Conservation (phyloP, 352 stramenopile species). For the Phytophthora cactorum region DNA sequence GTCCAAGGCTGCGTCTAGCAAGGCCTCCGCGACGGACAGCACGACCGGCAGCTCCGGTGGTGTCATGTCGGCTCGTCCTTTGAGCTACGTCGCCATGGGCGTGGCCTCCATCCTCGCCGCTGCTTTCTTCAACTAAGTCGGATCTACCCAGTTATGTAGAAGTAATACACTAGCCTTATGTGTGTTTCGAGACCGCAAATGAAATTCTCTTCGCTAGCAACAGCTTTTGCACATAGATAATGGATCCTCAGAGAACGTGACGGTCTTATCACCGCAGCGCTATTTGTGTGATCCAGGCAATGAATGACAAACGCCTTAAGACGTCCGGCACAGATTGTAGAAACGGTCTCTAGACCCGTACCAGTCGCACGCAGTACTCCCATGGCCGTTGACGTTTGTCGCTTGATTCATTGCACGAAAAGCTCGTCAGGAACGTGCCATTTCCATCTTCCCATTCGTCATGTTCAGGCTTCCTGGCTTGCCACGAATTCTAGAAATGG, state of each 20-base stretch:
- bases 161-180: conserved; percentile 35
- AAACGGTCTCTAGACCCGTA: neutral
- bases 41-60: conserved; percentile 23
- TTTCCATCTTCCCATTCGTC: conserved; percentile 4
- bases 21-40: conserved; percentile 19
- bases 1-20: conserved; percentile 26
- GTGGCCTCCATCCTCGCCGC: conserved; percentile 36
- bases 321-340: neutral
- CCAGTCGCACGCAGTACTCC: neutral
- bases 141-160: conserved; percentile 24
- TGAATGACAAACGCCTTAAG: neutral
- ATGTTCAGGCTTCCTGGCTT: neutral
- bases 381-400: neutral
- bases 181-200: conserved; percentile 19
- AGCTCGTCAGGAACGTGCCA: neutral
- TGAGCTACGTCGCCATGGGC: conserved; percentile 29
- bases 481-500: neutral
- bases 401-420: neutral
- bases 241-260: neutral
- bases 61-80: conserved; percentile 23
- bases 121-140: conserved; percentile 40
- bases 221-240: neutral
- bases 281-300: neutral
- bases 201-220: neutral
- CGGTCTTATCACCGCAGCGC: neutral